Conservation (phyloP, 768 basidiomycete genomes). For the Sutorius australiensis region DNA sequence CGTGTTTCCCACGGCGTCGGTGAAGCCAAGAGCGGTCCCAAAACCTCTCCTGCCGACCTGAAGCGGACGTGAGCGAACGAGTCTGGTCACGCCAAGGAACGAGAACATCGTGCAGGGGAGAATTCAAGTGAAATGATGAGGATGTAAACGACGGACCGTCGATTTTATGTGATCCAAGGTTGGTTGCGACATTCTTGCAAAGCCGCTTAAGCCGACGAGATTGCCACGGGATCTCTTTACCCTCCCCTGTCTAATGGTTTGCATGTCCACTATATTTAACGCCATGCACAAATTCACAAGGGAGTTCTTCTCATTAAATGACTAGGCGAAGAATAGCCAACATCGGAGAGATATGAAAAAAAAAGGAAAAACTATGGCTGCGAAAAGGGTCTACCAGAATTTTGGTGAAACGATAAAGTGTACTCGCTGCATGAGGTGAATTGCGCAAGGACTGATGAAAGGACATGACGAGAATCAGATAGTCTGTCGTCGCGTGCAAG, state of each 20-base stretch:
- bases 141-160: not conserved
- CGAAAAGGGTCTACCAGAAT: conserved; percentile 9
- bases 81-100: conserved; percentile 33
- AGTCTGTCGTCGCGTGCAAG: conserved; percentile 35
- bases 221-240: not conserved
- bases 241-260: not conserved
- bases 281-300: conserved; percentile 23
- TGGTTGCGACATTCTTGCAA: conserved; percentile 21
- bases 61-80: conserved; percentile 13
- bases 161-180: not conserved
- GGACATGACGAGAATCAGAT: conserved; percentile 31
- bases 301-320: conserved; percentile 24
- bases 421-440: conserved; percentile 16
- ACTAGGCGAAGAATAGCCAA: conserved; percentile 13
- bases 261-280: conserved; percentile 12
- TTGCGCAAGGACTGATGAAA: conserved; percentile 26
- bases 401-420: conserved; percentile 11
- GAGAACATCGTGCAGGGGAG: conserved; percentile 18
- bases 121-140: not conserved
- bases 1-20: conserved; percentile 88
- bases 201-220: not conserved
- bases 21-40: conserved; percentile 70
- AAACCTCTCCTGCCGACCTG: conserved; percentile 29
- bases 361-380: conserved; percentile 15
- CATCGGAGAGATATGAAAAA: conserved; percentile 4